Percentiles rank a stretch among this genome's conserved stretches.
phyloP scores from a whole-genome alignment of 805 yeast genomes.

The Candida alai region DNA sequence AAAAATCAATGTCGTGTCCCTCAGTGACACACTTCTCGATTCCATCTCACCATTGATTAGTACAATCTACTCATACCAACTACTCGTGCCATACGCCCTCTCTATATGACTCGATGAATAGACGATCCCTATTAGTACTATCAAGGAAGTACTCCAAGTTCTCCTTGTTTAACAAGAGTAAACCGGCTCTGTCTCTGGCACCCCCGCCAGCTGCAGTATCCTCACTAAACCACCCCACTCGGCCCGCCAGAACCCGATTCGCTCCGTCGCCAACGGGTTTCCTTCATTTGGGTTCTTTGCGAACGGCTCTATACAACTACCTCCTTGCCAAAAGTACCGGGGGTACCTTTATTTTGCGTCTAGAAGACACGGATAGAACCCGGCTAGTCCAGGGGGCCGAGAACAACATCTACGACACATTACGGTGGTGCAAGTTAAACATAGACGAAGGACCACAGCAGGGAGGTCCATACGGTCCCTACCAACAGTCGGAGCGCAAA shows the following conservation, averaged over 20 bases:
- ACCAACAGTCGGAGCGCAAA: conserved; percentile 78
- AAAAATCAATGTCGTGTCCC: too few relatives aligned
- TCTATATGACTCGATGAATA: neutral
- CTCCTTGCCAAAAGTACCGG: conserved; percentile 72
- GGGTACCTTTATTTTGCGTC: conserved; percentile 75
- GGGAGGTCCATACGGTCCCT: conserved; percentile 65
- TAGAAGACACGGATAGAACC: conserved; percentile 91
- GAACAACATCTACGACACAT: conserved; percentile 65
- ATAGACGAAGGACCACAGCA: conserved; percentile 81
- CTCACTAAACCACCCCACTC: conserved; percentile 31
- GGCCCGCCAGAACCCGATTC: conserved; percentile 81
- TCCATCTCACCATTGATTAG: too few relatives aligned
- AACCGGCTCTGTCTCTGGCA: conserved; percentile 6
- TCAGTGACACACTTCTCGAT: too few relatives aligned
- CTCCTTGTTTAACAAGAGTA: conserved; percentile 3
- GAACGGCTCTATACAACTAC: conserved; percentile 92
- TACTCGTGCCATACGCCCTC: too few relatives aligned
- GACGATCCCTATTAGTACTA: neutral
- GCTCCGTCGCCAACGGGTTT: conserved; percentile 99
- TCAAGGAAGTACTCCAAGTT: conserved; percentile 1
- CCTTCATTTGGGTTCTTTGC: conserved; percentile 86
- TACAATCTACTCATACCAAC: too few relatives aligned
- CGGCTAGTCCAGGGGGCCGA: conserved; percentile 83
- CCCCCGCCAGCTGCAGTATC: neutral
- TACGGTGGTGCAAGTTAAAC: conserved; percentile 70